Conservation (phyloP, 2,329 filamentous ascomycete species). For the Chaetomium strumarium region DNA sequence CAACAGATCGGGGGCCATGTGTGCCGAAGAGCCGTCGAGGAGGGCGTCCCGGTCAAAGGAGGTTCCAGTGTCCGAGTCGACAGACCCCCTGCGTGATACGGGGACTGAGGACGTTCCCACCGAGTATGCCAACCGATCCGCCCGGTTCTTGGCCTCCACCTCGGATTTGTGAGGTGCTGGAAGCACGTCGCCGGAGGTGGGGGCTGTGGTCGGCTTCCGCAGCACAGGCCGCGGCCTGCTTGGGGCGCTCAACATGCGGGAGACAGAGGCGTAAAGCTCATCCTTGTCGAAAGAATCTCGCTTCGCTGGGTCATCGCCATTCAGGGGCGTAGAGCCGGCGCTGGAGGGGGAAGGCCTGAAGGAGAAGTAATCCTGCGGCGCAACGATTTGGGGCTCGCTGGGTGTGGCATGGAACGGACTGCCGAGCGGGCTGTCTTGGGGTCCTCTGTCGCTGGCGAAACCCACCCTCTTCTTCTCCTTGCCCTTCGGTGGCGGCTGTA, state of each 20-base stretch:
- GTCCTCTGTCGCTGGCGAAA: slow-evolving; percentile 21
- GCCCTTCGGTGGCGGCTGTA: slow-evolving; percentile 12
- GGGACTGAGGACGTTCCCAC: slow-evolving; percentile 29
- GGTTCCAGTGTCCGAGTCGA: slow-evolving; percentile 19
- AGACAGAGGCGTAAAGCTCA: slow-evolving; percentile 24
- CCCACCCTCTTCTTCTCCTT: slow-evolving; percentile 29
- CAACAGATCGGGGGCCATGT: slow-evolving; percentile 10
- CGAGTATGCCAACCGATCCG: slow-evolving; percentile 31
- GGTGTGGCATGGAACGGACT: slow-evolving; percentile 15
- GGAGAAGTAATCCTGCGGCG: slow-evolving; percentile 23
- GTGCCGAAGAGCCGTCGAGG: slow-evolving; percentile 1
- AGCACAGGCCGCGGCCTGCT: slow-evolving; percentile 26
- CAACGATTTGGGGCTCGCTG: slow-evolving; percentile 10
- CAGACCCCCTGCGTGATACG: slow-evolving; percentile 26
- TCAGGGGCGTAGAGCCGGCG: slow-evolving; percentile 10
- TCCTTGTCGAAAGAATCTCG: slow-evolving; percentile 26
- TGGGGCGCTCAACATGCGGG: slow-evolving; percentile 23
- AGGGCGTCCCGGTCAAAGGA: slow-evolving; percentile 7
- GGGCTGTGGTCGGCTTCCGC: slow-evolving; percentile 20
- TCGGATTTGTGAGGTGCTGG: slow-evolving; percentile 26
- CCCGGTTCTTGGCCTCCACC: slow-evolving; percentile 31
- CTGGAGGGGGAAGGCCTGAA: slow-evolving; percentile 14
- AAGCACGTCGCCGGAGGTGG: slow-evolving; percentile 16
- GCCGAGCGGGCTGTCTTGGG: slow-evolving; percentile 8
- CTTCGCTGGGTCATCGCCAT: slow-evolving; percentile 8